A percentile compares a stretch with the other conserved stretches of the same genome.
Conservation (phyloP, 2,329 filamentous ascomycete genomes). For the Colletotrichum sp. region DNA sequence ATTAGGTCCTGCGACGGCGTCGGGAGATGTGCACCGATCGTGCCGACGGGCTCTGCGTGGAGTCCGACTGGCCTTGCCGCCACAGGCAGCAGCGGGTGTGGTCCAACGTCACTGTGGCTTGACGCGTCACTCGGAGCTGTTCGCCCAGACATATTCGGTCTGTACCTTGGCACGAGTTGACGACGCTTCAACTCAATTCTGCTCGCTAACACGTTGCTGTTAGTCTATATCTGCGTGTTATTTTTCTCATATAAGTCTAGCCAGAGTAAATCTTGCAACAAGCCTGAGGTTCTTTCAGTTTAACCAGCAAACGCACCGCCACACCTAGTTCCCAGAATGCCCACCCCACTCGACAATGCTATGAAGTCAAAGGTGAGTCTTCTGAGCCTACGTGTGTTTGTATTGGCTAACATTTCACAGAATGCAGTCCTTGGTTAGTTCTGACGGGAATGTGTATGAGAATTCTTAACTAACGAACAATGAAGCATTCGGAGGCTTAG, state of each 20-base stretch:
- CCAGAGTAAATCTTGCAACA: no score
- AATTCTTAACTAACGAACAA: not conserved
- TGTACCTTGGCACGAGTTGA: not conserved
- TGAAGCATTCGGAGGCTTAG: conserved; percentile 78
- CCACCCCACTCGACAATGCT: conserved; percentile 71
- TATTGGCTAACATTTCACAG: not conserved
- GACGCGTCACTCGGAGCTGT: conserved; percentile 1
- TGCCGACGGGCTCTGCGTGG: not conserved
- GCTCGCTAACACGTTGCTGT: conserved; percentile 8
- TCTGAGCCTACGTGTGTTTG: not conserved
- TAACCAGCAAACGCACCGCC: not conserved
- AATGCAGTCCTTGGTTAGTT: conserved; percentile 17
- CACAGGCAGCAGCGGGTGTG: conserved; percentile 2
- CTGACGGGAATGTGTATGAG: no score
- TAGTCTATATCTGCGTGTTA: not conserved
- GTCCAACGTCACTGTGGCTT: conserved; percentile 17
- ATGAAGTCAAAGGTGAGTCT: conserved; percentile 70
- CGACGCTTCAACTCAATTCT: not conserved
- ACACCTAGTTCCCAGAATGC: conserved; percentile 53
- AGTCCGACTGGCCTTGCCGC: not conserved
- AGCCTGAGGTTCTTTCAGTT: not conserved
- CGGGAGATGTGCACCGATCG: not conserved
- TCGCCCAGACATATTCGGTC: not conserved
- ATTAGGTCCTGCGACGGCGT: not conserved
- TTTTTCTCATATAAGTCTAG: not conserved